phyloP scores from a whole-genome alignment of 768 basidiomycete genomes.

The Agrocybe pediades region DNA sequence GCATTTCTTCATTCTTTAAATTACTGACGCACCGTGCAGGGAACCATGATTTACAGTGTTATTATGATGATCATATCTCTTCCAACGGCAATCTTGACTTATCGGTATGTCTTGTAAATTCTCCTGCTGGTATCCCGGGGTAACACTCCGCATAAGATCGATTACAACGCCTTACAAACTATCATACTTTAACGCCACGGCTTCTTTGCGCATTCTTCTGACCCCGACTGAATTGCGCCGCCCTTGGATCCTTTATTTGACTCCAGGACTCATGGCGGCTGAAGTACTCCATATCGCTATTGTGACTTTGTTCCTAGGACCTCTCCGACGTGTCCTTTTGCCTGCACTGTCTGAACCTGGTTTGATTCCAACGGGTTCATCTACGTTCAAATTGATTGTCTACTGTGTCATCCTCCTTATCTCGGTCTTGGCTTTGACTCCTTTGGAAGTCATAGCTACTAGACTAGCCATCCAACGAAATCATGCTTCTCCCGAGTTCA shows the following conservation, averaged over 20 bases:
- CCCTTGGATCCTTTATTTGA: constrained; percentile 81
- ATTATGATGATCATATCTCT: constrained; percentile 65
- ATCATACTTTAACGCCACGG: constrained; percentile 57
- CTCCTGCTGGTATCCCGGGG: neutral
- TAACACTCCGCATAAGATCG: constrained; percentile 45
- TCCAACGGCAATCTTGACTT: constrained; percentile 75
- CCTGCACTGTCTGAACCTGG: constrained; percentile 38
- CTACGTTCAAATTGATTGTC: constrained; percentile 49
- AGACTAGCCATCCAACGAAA: constrained; percentile 85
- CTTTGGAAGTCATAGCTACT: constrained; percentile 79
- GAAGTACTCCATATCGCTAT: constrained; percentile 48
- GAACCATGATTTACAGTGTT: constrained; percentile 64
- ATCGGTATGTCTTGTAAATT: constrained; percentile 52
- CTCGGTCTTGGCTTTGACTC: constrained; percentile 63
- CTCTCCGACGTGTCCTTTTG: constrained; percentile 46
- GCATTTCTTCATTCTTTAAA: neutral
- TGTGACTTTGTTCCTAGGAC: constrained; percentile 48
- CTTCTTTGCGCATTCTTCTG: constrained; percentile 68
- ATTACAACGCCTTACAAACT: constrained; percentile 84
- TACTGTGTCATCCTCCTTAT: constrained; percentile 58
- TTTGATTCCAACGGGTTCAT: constrained; percentile 42
- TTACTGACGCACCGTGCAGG: constrained; percentile 29
- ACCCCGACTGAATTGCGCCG: constrained; percentile 80
- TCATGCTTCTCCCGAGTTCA: constrained; percentile 73
- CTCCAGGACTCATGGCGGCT: constrained; percentile 72